Conservation (phyloP, 306 rosid species). For the Pachyrhizus erosus region DNA sequence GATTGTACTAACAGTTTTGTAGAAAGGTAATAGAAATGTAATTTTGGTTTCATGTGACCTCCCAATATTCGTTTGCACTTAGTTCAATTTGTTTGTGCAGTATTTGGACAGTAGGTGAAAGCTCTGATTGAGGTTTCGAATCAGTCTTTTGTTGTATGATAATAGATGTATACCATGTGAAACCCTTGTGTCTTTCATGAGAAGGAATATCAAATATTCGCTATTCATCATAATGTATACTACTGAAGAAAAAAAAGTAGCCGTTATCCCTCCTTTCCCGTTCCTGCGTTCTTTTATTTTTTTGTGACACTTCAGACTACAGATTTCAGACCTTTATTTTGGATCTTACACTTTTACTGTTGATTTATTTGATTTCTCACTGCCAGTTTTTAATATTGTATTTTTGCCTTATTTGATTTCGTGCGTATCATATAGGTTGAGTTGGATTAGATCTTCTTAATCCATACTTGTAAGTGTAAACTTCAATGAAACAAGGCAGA, state of each 20-base stretch:
- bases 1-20: conserved; percentile 51
- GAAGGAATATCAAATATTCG: conserved; percentile 37
- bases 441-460: neutral
- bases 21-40: conserved; percentile 53
- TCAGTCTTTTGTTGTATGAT: conserved; percentile 57
- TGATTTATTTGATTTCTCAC: neutral
- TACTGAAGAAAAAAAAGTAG: neutral
- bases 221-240: conserved; percentile 41
- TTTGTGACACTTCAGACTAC: neutral
- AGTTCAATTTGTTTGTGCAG: conserved; percentile 49
- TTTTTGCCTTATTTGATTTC: neutral
- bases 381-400: neutral
- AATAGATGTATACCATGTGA: conserved; percentile 39
- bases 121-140: conserved; percentile 43
- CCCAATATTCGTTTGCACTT: conserved; percentile 38
- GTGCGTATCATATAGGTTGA: neutral
- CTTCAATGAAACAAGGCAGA: neutral
- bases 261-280: neutral
- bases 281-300: neutral
- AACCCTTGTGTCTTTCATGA: conserved; percentile 35
- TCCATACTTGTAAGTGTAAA: neutral
- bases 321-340: neutral
- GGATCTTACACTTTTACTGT: neutral
- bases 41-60: conserved; percentile 42
- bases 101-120: conserved; percentile 43